Percentiles rank a stretch among this genome's conserved stretches.
Conservation (phyloP, 768 basidiomycete genomes). For the Candolleomyces eurysporus region DNA sequence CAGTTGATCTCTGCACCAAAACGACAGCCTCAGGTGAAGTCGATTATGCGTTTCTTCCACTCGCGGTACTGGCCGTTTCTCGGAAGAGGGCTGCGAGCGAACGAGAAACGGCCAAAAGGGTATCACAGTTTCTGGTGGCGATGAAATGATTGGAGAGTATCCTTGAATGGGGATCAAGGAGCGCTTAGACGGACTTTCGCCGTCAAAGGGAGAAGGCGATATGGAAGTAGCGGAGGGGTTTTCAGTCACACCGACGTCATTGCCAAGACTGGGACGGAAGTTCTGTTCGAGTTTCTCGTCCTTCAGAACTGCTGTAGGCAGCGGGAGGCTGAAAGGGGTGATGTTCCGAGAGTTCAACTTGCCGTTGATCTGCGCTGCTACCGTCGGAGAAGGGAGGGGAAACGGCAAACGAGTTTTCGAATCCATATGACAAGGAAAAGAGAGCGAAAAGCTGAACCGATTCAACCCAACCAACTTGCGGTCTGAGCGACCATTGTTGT, state of each 20-base stretch:
- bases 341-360: not conserved
- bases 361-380: not conserved
- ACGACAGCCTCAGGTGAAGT: no score
- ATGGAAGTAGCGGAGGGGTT: no score
- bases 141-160: not conserved
- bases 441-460: not conserved
- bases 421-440: not conserved
- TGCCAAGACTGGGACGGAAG: not conserved
- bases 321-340: not conserved
- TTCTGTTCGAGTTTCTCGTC: not conserved
- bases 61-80: not conserved
- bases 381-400: not conserved
- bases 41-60: not conserved
- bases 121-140: not conserved
- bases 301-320: not conserved
- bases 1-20: no score
- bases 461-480: not conserved
- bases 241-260: not conserved
- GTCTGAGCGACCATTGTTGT: not conserved
- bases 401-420: not conserved
- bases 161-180: not conserved
- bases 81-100: not conserved
- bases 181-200: not conserved
- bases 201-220: no score
- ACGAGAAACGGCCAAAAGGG: not conserved